Evolutionary conservation across 2,329 filamentous ascomycete species (phyloP), one percentile per base, ranked within the genome.

Genomic region (Colletotrichum chlorophyti): DNA sequence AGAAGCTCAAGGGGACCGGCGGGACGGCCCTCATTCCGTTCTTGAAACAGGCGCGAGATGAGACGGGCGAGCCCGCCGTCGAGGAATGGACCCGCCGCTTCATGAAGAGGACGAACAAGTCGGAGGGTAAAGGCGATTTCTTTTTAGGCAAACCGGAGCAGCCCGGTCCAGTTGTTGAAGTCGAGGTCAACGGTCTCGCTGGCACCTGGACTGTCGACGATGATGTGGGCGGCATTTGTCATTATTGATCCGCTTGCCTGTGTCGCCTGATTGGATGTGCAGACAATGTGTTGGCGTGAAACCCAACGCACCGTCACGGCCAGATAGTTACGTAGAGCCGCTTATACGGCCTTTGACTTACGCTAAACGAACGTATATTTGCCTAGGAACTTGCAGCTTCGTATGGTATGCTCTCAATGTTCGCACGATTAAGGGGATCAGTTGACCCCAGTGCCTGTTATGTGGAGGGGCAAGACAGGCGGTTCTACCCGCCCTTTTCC

Each of bases 11-110:
- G 40, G 95, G 95, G 2, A 99, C 95, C 0, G 95, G 95, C 12
- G 95, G 95, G 14, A 98, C 95, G 0, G 91, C 93, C 0, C 79
- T 99, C 54, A 97, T 99, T 53, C 91, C 94, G 0, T 99, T 99
- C 75, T 79, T 99, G 61, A 97, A 98, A 75, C 95, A 99, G 75
- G 95, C 95, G 5, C 84, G 95, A 24, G 93, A 99, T 68, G 95
- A 99, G 80, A 99, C 95, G 1, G 91, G 91, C 14, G 94, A 98
- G 73, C 92, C 93, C 2, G 92, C 93, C 1, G 88, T 98, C 32
- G 82, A 85, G 65, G 76, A 80, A 48, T 89, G 86, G 86, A 81
- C 84, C 1, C 79, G 72, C 63, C 74, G 77, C 15, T 85, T 86
- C 65, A 84, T 86, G 81, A 82, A 76, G 65, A 75, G 81, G 32